Evolutionary conservation across 257 asterid species (phyloP).

Genomic region (Salvia hispanica): DNA sequence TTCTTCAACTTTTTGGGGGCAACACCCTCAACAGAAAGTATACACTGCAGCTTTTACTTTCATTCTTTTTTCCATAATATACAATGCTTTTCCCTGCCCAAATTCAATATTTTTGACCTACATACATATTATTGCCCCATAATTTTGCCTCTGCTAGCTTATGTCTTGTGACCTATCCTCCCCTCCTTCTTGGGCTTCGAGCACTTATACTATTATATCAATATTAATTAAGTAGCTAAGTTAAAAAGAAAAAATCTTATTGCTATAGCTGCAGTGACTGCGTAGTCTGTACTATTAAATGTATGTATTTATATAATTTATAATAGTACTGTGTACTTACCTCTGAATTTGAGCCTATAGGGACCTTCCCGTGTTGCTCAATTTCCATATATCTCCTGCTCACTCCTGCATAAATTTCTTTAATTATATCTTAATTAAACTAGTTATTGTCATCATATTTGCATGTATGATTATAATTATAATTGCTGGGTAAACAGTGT

Average conservation of each 20-base stretch:
- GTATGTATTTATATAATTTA: no score
- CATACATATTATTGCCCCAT: no score
- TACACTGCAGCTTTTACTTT: constrained; percentile 4
- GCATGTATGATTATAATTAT: no score
- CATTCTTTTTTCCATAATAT: constrained; percentile 49
- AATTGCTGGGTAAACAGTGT: no score
- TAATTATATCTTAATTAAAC: no score
- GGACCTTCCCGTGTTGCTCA: constrained; percentile 40
- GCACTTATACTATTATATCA: no score
- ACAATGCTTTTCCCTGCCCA: constrained; percentile 2
- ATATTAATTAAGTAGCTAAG: no score
- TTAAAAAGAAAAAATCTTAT: no score
- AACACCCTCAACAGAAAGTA: constrained; percentile 41
- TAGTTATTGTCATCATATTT: no score
- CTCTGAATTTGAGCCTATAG: constrained; percentile 37
- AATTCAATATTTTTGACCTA: constrained; percentile 37
- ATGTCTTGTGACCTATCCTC: not conserved
- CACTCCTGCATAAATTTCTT: constrained; percentile 38
- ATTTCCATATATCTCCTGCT: constrained; percentile 39
- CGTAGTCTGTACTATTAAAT: no score
- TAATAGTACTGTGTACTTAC: constrained; percentile 23
- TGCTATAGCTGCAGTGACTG: no score
- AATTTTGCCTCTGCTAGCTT: constrained; percentile 6
- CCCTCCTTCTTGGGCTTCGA: no score
- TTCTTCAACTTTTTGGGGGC: constrained; percentile 26